Evolutionary conservation across 2,329 filamentous ascomycete species (phyloP), one percentile per base, ranked within the genome.

Genomic region (Chaetothyriales sp.): DNA sequence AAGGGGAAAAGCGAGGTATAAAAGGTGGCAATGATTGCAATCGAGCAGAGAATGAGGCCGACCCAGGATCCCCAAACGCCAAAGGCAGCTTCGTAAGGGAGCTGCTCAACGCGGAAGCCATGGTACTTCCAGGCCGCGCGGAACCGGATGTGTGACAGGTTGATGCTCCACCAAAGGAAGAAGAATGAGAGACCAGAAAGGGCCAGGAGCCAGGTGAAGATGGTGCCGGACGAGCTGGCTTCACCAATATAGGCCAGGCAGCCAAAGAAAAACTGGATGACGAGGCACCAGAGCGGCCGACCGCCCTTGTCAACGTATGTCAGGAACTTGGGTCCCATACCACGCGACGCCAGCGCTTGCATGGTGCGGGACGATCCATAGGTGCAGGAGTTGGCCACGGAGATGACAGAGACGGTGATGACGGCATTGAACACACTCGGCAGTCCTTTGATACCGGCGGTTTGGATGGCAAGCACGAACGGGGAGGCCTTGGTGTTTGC

Each of bases 391-490:
- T 95, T 95, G 51, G 88, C 88, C 53, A 95, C 89, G 1, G 86
- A 92, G 25, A 95, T 72, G 25, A 95, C 88, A 18, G 88, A 84
- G 54, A 94, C 79, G 63, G 95, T 80, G 64, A 96, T 95, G 55
- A 95, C 87, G 15, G 80, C 81, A 66, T 96, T 96, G 83, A 95
- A 92, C 48, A 95, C 77, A 0, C 84, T 89, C 2, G 87, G 86
- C 2, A 95, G 76, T 2, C 83, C 81, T 43, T 79, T 71, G 60
- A 95, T 92, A 8, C 86, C 83, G 1, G 88, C 87, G 55, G 87
- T 83, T 57, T 84, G 73, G 60, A 95, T 94, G 56, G 89, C 86
- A 60, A 96, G 92, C 60, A 95, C 89, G 65, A 95, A 96, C 1
- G 90, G 90, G 2, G 87, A 94, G 1, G 86, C 84, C 22, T 79